phyloP scores from a whole-genome alignment of 257 asterid species.

The Verbascum thapsus region DNA sequence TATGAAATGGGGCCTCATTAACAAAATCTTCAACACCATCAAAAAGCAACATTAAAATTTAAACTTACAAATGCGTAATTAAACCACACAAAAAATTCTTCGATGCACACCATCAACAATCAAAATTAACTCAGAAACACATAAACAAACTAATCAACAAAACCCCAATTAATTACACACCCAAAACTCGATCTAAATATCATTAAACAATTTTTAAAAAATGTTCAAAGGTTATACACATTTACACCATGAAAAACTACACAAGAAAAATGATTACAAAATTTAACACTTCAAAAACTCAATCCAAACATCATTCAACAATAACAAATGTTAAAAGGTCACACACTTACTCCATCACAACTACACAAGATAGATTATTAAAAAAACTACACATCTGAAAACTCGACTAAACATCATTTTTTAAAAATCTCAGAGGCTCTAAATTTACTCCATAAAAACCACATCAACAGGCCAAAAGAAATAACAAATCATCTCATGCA shows the following conservation, averaged over 20 bases:
- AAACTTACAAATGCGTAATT: background rate
- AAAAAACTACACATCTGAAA: background rate
- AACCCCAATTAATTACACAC: background rate
- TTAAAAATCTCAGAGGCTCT: background rate
- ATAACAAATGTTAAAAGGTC: too few species aligned
- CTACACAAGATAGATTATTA: too few species aligned
- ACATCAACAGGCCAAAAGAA: background rate
- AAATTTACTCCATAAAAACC: conserved; percentile 17
- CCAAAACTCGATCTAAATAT: background rate
- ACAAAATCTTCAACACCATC: background rate
- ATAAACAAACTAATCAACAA: background rate
- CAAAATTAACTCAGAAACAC: background rate
- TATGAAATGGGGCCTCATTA: background rate
- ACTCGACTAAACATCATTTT: background rate
- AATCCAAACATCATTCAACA: too few species aligned
- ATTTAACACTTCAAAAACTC: too few species aligned
- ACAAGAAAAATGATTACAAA: too few species aligned
- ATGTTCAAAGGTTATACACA: background rate
- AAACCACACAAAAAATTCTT: background rate
- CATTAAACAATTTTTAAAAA: background rate
- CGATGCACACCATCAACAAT: background rate
- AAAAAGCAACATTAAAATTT: background rate
- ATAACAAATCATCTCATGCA: background rate
- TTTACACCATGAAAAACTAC: conserved; percentile 21
- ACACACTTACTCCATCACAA: too few species aligned